Conservation (phyloP, 306 rosid genomes). For the Vicia faba region DNA sequence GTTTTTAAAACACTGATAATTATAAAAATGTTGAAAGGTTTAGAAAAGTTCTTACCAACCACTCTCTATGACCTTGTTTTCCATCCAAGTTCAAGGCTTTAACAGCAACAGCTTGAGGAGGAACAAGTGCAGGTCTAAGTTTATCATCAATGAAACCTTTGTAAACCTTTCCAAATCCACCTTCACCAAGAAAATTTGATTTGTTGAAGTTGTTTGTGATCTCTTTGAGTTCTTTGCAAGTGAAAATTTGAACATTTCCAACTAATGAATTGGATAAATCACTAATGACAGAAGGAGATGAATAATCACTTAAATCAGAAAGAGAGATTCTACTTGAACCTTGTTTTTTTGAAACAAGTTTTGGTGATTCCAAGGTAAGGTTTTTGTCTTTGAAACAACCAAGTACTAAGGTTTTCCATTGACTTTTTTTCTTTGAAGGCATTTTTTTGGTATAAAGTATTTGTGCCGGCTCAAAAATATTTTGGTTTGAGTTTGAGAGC, state of each 20-base stretch:
- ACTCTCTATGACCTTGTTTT: slow-evolving; percentile 92
- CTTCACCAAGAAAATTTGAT: slow-evolving; percentile 75
- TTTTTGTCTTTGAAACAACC: slow-evolving; percentile 55
- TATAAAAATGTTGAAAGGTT: background rate
- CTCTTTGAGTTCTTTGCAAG: slow-evolving; percentile 63
- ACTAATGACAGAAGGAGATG: slow-evolving; percentile 69
- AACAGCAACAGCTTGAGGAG: slow-evolving; percentile 77
- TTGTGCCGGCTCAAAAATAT: slow-evolving; percentile 22
- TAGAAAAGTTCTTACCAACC: slow-evolving; percentile 67
- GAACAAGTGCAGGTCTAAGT: slow-evolving; percentile 55
- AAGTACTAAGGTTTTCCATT: slow-evolving; percentile 46
- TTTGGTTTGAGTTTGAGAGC: slow-evolving; percentile 21
- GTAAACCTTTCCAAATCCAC: slow-evolving; percentile 88
- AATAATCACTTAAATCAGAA: slow-evolving; percentile 69
- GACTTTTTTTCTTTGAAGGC: slow-evolving; percentile 51
- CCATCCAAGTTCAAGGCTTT: slow-evolving; percentile 82
- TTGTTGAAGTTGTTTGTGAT: slow-evolving; percentile 60
- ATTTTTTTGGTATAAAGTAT: slow-evolving; percentile 23
- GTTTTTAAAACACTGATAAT: background rate
- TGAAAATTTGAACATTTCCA: slow-evolving; percentile 77
- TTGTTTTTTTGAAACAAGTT: slow-evolving; percentile 40
- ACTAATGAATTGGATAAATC: slow-evolving; percentile 71
- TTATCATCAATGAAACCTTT: slow-evolving; percentile 81
- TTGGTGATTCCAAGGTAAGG: slow-evolving; percentile 36
- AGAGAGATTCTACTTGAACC: slow-evolving; percentile 62